Conservation (phyloP, 2,329 filamentous ascomycete species). For the Diaporthe caulivora region DNA sequence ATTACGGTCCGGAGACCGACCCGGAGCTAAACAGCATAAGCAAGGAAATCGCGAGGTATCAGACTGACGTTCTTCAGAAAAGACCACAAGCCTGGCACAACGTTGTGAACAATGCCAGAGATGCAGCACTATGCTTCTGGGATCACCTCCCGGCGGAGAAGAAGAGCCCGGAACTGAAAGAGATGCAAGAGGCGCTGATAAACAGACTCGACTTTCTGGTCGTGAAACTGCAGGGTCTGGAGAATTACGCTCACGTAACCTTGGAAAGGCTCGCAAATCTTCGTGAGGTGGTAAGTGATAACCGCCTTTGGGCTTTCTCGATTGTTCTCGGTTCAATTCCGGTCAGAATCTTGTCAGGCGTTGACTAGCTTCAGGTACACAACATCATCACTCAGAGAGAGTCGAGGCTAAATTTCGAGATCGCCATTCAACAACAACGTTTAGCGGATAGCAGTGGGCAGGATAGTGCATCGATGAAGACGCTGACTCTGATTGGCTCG, state of each 20-base stretch:
- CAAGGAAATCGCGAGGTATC: slow-evolving; percentile 47
- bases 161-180: slow-evolving; percentile 37
- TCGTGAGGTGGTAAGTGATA: slow-evolving; percentile 50
- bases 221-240: slow-evolving; percentile 51
- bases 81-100: slow-evolving; percentile 48
- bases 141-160: slow-evolving; percentile 19
- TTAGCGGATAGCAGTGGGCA: slow-evolving; percentile 42
- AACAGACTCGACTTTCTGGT: slow-evolving; percentile 48
- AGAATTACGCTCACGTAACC: slow-evolving; percentile 51
- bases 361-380: slow-evolving; percentile 44
- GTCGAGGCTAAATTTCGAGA: slow-evolving; percentile 50
- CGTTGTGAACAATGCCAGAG: slow-evolving; percentile 43
- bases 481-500: neutral
- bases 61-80: slow-evolving; percentile 50
- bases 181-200: slow-evolving; percentile 46
- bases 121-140: slow-evolving; percentile 42
- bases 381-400: slow-evolving; percentile 52
- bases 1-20: slow-evolving; percentile 41
- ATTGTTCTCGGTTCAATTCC: too few relatives aligned
- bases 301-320: too few relatives aligned
- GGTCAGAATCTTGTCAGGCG: neutral
- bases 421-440: slow-evolving; percentile 43
- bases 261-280: slow-evolving; percentile 50
- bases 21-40: slow-evolving; percentile 48
- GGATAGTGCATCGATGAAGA: slow-evolving; percentile 46